Evolutionary conservation across 23 red algal species (phyloP), one percentile per base, ranked within the genome.

Genomic region (Gracilaria domingensis): DNA sequence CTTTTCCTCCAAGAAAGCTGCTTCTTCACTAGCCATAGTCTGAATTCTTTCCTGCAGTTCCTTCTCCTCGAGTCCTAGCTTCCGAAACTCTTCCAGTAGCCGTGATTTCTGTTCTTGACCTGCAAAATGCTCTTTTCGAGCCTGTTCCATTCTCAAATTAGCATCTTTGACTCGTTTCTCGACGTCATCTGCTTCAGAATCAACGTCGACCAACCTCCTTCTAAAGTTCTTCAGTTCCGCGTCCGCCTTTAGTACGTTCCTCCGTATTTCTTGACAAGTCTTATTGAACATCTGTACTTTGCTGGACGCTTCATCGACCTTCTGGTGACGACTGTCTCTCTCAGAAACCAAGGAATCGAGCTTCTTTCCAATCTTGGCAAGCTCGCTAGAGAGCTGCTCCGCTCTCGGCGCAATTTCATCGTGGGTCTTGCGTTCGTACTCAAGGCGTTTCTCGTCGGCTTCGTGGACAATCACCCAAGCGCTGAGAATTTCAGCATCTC

Each of bases 401-500:
- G 77, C 89, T 75, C 57, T 61, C n/a, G 89, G 84, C 30, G 38
- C 84, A 51, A 88, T 70, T 17, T 88, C 84, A 29, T 88, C 70
- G 16, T 58, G 66, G 12, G 84, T 88, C 18, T 7, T 57, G 40
- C 45, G 72, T 51, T 77, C 72, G 23, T 77, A 77, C 8, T 72
- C 84, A 25, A 71, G 26, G 20, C 67, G 60, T 58, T 70, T 69
- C 32, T 88, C 8, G 36, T 97, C 90, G 14, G 50, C 74, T 84
- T 98, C 91, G 16, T 75, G 34, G 23, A 91, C 91, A 17, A 75
- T 56, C 8, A 79, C 66, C 95, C 95, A 98, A 20, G 83, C 91
- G 55, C 79, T 77, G 42, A 84, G 44, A n/a, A 75, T 75, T 48
- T 79, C 42, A 11, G 90, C 74, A 29, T 85, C 61, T 7, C 66